phyloP scores from a whole-genome alignment of 352 stramenopile genomes.

The Phytophthora sansomeana region DNA sequence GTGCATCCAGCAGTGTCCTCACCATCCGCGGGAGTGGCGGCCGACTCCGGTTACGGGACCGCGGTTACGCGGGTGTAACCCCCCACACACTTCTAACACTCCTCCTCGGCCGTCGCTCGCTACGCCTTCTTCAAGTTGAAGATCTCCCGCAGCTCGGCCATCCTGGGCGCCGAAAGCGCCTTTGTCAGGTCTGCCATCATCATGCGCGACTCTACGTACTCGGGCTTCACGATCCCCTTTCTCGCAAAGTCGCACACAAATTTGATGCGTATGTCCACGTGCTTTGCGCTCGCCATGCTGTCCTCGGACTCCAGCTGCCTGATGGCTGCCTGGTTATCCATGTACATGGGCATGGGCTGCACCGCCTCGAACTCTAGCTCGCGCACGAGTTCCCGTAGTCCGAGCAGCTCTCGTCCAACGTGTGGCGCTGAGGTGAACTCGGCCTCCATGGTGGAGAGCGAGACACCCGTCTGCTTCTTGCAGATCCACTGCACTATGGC shows the following conservation, averaged over 20 bases:
- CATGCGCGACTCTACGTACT: constrained; percentile 15
- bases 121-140: constrained; percentile 4
- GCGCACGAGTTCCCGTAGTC: neutral
- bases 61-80: too few relatives aligned
- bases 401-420: constrained; percentile 5
- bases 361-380: too few relatives aligned
- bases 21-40: too few relatives aligned
- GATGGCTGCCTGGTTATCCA: constrained; percentile 16
- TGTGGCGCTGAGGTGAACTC: constrained; percentile 18
- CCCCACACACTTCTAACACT: constrained; percentile 3
- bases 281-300: constrained; percentile 15
- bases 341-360: constrained; percentile 9
- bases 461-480: constrained; percentile 28
- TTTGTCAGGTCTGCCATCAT: constrained; percentile 27
- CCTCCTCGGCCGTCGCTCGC: constrained; percentile 12
- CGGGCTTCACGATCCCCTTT: constrained; percentile 14
- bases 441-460: constrained; percentile 28
- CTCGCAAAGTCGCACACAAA: constrained; percentile 12
- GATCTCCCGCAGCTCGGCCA: constrained; percentile 14
- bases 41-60: too few relatives aligned
- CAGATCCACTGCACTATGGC: constrained; percentile 17
- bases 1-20: too few relatives aligned
- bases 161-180: constrained; percentile 1
- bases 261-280: constrained; percentile 21
- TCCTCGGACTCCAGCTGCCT: neutral